Conservation (phyloP, 2,329 filamentous ascomycete species). For the Colletotrichum chlorophyti region DNA sequence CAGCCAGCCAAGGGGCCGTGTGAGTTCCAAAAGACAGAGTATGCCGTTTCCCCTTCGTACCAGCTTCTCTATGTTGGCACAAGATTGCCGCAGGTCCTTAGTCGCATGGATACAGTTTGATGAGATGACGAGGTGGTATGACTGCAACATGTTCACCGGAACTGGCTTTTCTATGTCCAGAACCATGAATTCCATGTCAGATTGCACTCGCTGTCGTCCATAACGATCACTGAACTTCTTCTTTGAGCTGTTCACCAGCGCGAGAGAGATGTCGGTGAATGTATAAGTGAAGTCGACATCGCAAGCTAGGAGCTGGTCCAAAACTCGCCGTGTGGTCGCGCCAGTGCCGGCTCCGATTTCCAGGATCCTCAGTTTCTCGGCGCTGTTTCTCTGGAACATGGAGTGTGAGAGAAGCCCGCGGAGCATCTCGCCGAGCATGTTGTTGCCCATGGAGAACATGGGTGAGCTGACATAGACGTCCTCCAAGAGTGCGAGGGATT, state of each 20-base stretch:
- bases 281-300: constrained; percentile 43
- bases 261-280: constrained; percentile 48
- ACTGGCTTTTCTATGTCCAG: constrained; percentile 39
- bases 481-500: constrained; percentile 36
- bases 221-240: constrained; percentile 32
- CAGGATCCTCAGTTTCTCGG: constrained; percentile 43
- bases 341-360: constrained; percentile 52
- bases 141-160: constrained; percentile 11
- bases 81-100: neutral
- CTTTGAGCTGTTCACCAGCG: constrained; percentile 36
- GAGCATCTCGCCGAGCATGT: constrained; percentile 31
- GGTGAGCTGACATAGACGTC: constrained; percentile 42
- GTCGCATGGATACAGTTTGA: constrained; percentile 42
- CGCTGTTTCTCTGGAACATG: neutral
- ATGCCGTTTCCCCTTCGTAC: constrained; percentile 36
- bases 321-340: constrained; percentile 43
- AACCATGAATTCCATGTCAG: constrained; percentile 37
- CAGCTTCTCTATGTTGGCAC: constrained; percentile 29
- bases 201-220: neutral
- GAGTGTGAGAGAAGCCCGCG: neutral
- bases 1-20: constrained; percentile 34
- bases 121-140: constrained; percentile 40
- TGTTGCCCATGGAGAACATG: constrained; percentile 32
- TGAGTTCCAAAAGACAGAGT: constrained; percentile 38
- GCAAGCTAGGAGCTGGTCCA: constrained; percentile 33